Evolutionary conservation across 2,329 filamentous ascomycete species (phyloP).

Genomic region (Rhinocladiella mackenziei): DNA sequence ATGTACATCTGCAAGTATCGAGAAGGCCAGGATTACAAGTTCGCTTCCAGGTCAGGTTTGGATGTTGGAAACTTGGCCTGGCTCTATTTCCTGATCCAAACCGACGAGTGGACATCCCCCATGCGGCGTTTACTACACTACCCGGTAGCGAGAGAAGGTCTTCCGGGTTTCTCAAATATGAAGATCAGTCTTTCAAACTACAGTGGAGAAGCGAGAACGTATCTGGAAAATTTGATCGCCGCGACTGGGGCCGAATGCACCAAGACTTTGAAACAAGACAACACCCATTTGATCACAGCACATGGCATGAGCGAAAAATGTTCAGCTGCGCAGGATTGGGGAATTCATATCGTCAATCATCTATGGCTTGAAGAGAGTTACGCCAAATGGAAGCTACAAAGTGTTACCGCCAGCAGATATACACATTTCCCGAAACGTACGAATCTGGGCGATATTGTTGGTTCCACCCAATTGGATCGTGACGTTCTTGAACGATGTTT

Average conservation of each 20-base stretch:
- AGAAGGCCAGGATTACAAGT: constrained; percentile 71
- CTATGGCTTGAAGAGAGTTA: constrained; percentile 98
- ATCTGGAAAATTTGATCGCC: constrained; percentile 84
- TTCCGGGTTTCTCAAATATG: constrained; percentile 72
- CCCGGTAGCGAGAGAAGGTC: constrained; percentile 69
- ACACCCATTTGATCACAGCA: constrained; percentile 92
- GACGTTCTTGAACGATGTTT: constrained; percentile 67
- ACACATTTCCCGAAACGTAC: constrained; percentile 82
- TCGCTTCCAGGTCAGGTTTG: constrained; percentile 70
- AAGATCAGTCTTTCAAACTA: constrained; percentile 94
- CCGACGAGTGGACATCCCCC: constrained; percentile 84
- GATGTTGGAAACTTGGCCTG: constrained; percentile 89
- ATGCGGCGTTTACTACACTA: constrained; percentile 82
- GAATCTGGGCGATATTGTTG: constrained; percentile 88
- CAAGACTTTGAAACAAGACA: constrained; percentile 90
- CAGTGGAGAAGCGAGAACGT: constrained; percentile 85
- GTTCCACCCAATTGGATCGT: constrained; percentile 78
- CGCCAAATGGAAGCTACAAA: constrained; percentile 74
- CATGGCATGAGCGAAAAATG: constrained; percentile 89
- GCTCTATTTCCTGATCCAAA: constrained; percentile 87
- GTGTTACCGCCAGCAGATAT: constrained; percentile 69
- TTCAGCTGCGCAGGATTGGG: constrained; percentile 87
- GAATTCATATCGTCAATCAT: constrained; percentile 84
- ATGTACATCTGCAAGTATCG: constrained; percentile 86
- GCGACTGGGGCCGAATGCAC: constrained; percentile 85